Conservation (phyloP, 345 rosid genomes). For the Eucalyptus sp. region DNA sequence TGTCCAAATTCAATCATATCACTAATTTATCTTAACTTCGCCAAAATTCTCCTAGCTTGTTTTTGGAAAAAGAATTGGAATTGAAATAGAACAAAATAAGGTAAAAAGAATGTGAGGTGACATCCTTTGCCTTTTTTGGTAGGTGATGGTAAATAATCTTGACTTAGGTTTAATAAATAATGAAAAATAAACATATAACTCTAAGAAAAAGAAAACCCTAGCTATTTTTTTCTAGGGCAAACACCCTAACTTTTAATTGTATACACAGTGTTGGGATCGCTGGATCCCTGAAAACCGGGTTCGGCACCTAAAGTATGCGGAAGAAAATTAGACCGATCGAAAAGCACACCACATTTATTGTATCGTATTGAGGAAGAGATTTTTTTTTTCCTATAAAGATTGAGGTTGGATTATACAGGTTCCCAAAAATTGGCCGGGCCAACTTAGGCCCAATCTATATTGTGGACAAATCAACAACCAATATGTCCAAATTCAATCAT, state of each 20-base stretch:
- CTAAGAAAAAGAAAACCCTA: background rate
- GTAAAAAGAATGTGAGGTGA: background rate
- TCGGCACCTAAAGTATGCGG: no score
- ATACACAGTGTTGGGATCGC: no score
- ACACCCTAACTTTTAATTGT: no score
- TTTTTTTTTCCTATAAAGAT: background rate
- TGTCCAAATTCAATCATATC: background rate
- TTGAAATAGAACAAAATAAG: no score
- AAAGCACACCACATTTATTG: no score
- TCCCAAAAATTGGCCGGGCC: no score
- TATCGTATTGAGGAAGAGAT: no score
- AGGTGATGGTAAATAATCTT: background rate
- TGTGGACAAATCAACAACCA: background rate
- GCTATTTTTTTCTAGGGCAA: background rate
- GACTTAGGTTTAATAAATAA: no score
- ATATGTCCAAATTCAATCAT: background rate
- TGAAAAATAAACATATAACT: no score
- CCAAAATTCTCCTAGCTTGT: background rate
- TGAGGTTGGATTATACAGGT: background rate
- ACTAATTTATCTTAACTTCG: background rate
- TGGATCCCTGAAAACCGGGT: no score
- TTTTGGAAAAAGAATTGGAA: background rate
- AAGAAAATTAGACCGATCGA: no score
- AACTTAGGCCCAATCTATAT: background rate
- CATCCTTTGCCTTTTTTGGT: background rate